phyloP scores from a whole-genome alignment of 352 stramenopile species.

The Phytophthora aleatoria region DNA sequence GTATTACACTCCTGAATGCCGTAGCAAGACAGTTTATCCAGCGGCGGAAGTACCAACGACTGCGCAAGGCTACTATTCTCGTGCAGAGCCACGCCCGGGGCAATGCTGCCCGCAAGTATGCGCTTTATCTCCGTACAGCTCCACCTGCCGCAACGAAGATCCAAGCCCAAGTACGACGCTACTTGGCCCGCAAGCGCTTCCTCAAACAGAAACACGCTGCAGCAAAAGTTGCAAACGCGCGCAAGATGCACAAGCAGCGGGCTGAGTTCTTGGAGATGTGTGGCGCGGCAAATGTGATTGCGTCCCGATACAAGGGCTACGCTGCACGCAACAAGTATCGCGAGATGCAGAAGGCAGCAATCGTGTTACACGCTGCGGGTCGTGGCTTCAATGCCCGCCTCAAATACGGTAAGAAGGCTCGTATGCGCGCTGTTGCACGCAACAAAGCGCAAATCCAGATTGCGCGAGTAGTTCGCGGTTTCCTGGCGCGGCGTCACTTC shows the following conservation, averaged over 20 bases:
- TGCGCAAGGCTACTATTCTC: slow-evolving; percentile 70
- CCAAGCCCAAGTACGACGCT: slow-evolving; percentile 71
- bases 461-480: slow-evolving; percentile 70
- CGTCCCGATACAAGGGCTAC: slow-evolving; percentile 80
- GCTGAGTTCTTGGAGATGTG: slow-evolving; percentile 70
- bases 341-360: slow-evolving; percentile 73
- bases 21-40: slow-evolving; percentile 75
- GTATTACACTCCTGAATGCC: slow-evolving; percentile 74
- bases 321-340: slow-evolving; percentile 59
- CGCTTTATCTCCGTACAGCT: slow-evolving; percentile 74
- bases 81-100: slow-evolving; percentile 77
- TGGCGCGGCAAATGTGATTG: slow-evolving; percentile 66
- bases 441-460: slow-evolving; percentile 86
- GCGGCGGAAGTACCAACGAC: slow-evolving; percentile 65
- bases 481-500: slow-evolving; percentile 65
- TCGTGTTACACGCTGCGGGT: slow-evolving; percentile 77
- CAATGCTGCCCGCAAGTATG: slow-evolving; percentile 70
- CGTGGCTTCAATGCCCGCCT: slow-evolving; percentile 80
- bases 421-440: slow-evolving; percentile 66
- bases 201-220: slow-evolving; percentile 71
- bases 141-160: slow-evolving; percentile 82
- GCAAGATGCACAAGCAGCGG: slow-evolving; percentile 71
- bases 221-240: slow-evolving; percentile 69
- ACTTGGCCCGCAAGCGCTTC: slow-evolving; percentile 70
- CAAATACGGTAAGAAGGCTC: slow-evolving; percentile 89